Evolutionary conservation across 2,329 filamentous ascomycete genomes (phyloP).

Genomic region (Pestalotiopsis sp.): DNA sequence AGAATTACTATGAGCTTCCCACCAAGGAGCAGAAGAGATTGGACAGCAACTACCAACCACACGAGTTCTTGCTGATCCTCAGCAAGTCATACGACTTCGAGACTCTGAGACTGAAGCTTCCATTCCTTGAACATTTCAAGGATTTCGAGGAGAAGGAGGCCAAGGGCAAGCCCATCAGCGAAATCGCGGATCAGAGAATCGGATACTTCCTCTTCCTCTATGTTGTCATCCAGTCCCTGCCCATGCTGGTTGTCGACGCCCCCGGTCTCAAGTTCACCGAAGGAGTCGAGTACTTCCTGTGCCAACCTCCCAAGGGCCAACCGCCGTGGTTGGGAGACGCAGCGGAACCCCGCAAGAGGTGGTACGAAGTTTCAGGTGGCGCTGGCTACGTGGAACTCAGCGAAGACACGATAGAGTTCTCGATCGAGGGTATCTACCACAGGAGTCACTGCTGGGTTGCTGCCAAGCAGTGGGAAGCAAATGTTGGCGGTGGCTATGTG

Average conservation of each 20-base stretch:
- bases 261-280: slow-evolving; percentile 70
- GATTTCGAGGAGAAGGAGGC: slow-evolving; percentile 72
- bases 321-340: slow-evolving; percentile 74
- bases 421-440: slow-evolving; percentile 36
- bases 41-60: slow-evolving; percentile 72
- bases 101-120: slow-evolving; percentile 56
- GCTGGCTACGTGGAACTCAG: slow-evolving; percentile 60
- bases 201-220: slow-evolving; percentile 86
- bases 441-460: slow-evolving; percentile 37
- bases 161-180: slow-evolving; percentile 63
- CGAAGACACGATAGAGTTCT: slow-evolving; percentile 56
- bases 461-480: slow-evolving; percentile 35
- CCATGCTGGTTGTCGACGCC: slow-evolving; percentile 77
- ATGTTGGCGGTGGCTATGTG: slow-evolving; percentile 21
- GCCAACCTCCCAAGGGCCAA: slow-evolving; percentile 72
- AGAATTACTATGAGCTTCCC: slow-evolving; percentile 66
- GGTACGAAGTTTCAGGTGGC: slow-evolving; percentile 74
- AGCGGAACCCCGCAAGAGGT: slow-evolving; percentile 65
- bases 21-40: slow-evolving; percentile 76
- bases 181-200: slow-evolving; percentile 71
- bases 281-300: slow-evolving; percentile 81
- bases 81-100: slow-evolving; percentile 82
- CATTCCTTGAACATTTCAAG: slow-evolving; percentile 72
- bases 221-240: slow-evolving; percentile 74
- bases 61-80: slow-evolving; percentile 78